Conservation (phyloP, 768 basidiomycete genomes). For the Boletellus emodensis region DNA sequence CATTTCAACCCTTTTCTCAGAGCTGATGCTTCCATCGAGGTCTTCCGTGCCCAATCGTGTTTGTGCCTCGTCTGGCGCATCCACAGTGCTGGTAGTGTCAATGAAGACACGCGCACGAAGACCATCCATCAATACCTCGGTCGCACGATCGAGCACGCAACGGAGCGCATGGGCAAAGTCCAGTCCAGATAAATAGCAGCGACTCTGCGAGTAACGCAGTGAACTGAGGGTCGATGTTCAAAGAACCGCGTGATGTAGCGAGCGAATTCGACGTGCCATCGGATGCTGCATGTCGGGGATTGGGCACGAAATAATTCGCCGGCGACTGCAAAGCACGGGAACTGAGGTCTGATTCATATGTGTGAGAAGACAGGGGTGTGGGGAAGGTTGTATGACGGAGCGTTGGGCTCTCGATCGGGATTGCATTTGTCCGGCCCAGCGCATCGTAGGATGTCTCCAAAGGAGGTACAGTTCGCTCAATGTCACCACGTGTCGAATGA, state of each 20-base stretch:
- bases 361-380: constrained; percentile 17
- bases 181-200: constrained; percentile 53
- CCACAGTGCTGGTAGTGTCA: constrained; percentile 18
- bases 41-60: constrained; percentile 11
- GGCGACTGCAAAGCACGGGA: constrained; percentile 29
- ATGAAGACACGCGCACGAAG: constrained; percentile 65
- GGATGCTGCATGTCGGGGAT: constrained; percentile 1
- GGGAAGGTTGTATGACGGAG: constrained; percentile 16
- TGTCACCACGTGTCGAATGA: background rate
- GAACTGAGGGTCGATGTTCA: constrained; percentile 41
- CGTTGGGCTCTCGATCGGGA: constrained; percentile 14
- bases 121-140: constrained; percentile 57
- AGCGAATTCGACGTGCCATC: background rate
- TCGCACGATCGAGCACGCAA: constrained; percentile 67
- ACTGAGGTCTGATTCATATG: constrained; percentile 14
- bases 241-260: constrained; percentile 3
- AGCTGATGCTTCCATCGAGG: constrained; percentile 9
- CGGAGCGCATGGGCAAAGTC: constrained; percentile 73
- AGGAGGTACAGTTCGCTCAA: background rate
- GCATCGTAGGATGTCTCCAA: constrained; percentile 3
- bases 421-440: constrained; percentile 11
- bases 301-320: constrained; percentile 20
- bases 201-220: constrained; percentile 65
- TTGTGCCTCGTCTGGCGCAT: constrained; percentile 6
- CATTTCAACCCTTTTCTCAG: constrained; percentile 32